Evolutionary conservation across 2,329 filamentous ascomycete genomes (phyloP), one percentile per base, ranked within the genome.

Genomic region (Lasiodiplodia theobromae): DNA sequence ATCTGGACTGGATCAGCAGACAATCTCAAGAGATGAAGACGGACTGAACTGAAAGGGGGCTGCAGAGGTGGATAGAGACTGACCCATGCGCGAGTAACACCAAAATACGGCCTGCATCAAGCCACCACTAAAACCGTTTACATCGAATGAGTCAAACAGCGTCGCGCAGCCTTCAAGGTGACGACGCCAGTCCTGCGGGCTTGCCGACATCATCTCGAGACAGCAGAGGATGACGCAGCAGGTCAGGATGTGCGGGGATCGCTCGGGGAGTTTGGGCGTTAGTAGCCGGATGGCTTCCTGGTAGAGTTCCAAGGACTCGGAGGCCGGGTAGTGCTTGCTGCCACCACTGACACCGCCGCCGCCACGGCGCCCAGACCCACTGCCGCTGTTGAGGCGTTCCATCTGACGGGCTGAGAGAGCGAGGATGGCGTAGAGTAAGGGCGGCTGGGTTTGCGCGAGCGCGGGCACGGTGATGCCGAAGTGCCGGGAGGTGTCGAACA

Each of bases 151-250:
- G 70, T 85, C 80, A 70, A 86, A 83, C 0, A 86, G 74, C 63
- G 81, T 82, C 4, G 85, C 84, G 69, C 85, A 86, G 0, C 84
- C 85, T 69, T 86, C 85, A 0, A 87, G 78, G 70, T 86, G 85
- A 1, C 82, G 82, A 28, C 81, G 80, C 84, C 85, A 86, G 47
- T 83, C 81, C 68, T 86, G 73, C 12, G 74, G 74, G 60, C 74
- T 76, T 5, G 75, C 74, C 5, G 74, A 74, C 65, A 76, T 76
- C 85, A 87, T 87, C 69, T 87, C 86, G 2, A 87, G 72, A 10
- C 86, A 86, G 67, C 85, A 87, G 0, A 87, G 78, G 4, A 87
- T 79, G 2, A 87, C 85, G 65, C 83, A 86, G 0, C 85, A 82
- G 0, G 85, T 84, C 16, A 88, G 82, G 8, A 86, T 83, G 8